Percentiles rank a stretch among this genome's conserved stretches.
Evolutionary conservation across 106 monocot species (phyloP).

Genomic region (Dendrobium huoshanense): DNA sequence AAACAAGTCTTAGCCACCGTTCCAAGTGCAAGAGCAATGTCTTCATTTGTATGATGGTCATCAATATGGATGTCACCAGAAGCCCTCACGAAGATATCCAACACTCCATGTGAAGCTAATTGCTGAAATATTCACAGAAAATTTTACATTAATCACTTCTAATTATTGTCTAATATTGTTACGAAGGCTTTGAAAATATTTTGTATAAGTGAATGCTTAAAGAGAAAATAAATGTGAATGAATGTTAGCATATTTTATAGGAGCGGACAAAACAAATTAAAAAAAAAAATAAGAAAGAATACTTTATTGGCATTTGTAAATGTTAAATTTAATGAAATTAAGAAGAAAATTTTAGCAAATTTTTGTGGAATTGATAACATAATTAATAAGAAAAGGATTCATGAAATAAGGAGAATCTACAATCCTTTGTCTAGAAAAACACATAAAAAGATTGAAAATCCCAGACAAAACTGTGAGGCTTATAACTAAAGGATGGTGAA

Average conservation of each 20-base stretch:
- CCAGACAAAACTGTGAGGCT: neutral
- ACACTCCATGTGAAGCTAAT: constrained; percentile 88
- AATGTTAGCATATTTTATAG: no score
- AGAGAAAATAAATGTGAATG: neutral
- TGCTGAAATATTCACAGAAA: constrained; percentile 43
- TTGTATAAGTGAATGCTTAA: neutral
- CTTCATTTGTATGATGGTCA: constrained; percentile 98
- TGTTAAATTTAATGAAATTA: no score
- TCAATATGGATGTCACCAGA: constrained; percentile 92
- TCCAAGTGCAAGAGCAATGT: constrained; percentile 96
- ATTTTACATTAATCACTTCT: no score
- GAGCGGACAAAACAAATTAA: no score
- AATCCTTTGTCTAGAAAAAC: neutral
- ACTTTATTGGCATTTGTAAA: no score
- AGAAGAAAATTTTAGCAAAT: neutral
- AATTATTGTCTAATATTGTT: no score
- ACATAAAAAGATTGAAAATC: neutral
- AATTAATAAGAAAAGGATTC: neutral
- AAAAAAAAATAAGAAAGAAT: no score
- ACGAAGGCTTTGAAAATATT: no score
- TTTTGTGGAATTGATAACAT: neutral
- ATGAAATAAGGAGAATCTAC: neutral
- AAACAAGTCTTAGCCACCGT: constrained; percentile 34
- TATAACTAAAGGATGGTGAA: neutral
- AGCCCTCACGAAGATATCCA: constrained; percentile 79